phyloP scores from a whole-genome alignment of 1,139 yeast genomes.

The Saccharomyces pastorianus region DNA sequence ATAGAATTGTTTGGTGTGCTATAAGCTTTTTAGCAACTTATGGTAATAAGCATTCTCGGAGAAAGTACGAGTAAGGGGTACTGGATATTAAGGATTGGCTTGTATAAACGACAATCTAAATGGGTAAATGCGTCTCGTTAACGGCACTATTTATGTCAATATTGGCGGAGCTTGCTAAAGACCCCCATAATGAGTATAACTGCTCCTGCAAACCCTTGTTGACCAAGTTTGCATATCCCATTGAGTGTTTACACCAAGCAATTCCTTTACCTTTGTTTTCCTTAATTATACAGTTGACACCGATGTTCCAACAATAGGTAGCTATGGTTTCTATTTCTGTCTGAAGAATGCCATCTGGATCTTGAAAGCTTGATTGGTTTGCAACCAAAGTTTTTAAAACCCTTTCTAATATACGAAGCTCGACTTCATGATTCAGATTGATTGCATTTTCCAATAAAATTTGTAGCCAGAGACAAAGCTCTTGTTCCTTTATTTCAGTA shows the following conservation, averaged over 20 bases:
- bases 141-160: constrained; percentile 37
- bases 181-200: constrained; percentile 15
- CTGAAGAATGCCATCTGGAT: constrained; percentile 1
- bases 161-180: constrained; percentile 37
- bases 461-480: constrained; percentile 10
- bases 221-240: constrained; percentile 13
- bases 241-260: constrained; percentile 17
- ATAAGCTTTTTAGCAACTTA: constrained; percentile 34
- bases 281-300: constrained; percentile 17
- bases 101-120: not conserved
- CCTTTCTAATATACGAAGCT: not conserved
- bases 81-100: not conserved
- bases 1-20: constrained; percentile 42
- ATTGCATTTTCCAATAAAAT: constrained; percentile 3
- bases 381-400: not conserved
- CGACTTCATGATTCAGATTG: not conserved
- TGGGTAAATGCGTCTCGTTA: not conserved
- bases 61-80: not conserved
- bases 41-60: no score
- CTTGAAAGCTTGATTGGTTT: not conserved
- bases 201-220: constrained; percentile 13
- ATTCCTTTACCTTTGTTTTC: constrained; percentile 11
- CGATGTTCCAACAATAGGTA: constrained; percentile 24
- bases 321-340: constrained; percentile 19
- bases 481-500: not conserved